Conservation (phyloP, 2,329 filamentous ascomycete genomes). For the Trichocomaceae sp. region DNA sequence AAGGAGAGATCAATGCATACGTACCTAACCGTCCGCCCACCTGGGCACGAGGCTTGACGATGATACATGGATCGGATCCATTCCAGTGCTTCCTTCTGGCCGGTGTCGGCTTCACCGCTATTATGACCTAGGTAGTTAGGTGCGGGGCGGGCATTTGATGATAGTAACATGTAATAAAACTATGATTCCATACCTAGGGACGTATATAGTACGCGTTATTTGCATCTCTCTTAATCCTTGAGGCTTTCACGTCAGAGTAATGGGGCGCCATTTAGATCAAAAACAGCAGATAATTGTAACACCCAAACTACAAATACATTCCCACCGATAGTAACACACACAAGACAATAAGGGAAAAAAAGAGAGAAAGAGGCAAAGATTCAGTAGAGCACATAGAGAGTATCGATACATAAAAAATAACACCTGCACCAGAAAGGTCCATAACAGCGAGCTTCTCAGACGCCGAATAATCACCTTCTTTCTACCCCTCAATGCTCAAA, state of each 20-base stretch:
- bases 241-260: background rate
- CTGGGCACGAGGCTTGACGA: too few species aligned
- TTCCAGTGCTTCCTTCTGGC: background rate
- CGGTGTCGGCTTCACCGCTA: conserved; percentile 7
- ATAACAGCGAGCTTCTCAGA: background rate
- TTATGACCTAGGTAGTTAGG: background rate
- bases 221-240: background rate
- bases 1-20: conserved; percentile 1
- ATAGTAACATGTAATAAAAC: background rate
- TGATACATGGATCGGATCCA: background rate
- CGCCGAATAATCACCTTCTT: background rate
- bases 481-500: background rate
- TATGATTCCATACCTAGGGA: too few species aligned
- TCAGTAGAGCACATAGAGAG: background rate
- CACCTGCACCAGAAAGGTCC: background rate
- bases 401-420: background rate
- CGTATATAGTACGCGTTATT: background rate
- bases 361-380: background rate
- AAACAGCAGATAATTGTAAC: background rate
- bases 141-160: background rate
- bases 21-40: conserved; percentile 10
- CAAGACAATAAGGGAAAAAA: background rate
- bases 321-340: conserved; percentile 1
- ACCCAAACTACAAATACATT: conserved; percentile 12
- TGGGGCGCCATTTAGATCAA: background rate